Evolutionary conservation across 225 moss, liverwort and hornwort species (phyloP), one percentile per base, ranked within the genome.

Genomic region (Physcomitrium patens): DNA sequence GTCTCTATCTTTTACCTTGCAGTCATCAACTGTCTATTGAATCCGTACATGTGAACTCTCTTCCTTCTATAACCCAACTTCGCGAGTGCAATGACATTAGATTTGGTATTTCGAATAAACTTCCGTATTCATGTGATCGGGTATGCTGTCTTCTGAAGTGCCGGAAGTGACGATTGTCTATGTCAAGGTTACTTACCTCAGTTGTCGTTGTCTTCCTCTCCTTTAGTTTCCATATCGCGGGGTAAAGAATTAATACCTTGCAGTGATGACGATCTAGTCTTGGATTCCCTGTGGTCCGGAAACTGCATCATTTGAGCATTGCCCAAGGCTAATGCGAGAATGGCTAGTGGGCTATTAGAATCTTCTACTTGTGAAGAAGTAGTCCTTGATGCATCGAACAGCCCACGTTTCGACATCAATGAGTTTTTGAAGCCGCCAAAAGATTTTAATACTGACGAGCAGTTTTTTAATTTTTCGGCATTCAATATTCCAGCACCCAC

Each of bases 391-490:
- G 87, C 91, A 70, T 91, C 93, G 22, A 99, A 89, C 64, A 99
- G 97, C 57, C 97, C 95, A 70, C 95, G 95, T 60, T 99, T 99
- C 31, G 97, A 95, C 72, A 90, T 99, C 67, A 95, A 87, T 42
- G 97, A 99, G 43, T 95, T 95, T 83, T 46, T 99, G 73, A 99
- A 95, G 83, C 90, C 95, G 10, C 91, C 95, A 24, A 93, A 93
- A 71, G 95, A 95, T 15, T 76, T 78, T 79, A 91, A 82, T 76
- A 69, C 77, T 18, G 97, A 97, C 47, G 93, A 93, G 48, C 93
- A 93, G 2, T 93, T 92, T 74, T 95, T 95, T 76, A 99, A 91
- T 81, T 94, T 90, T 76, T 85, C 97, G 20, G 90, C 90, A 78
- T 95, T 99, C 86, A 99, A 93, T 68, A 91, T 94, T 56, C 94